Evolutionary conservation across 345 rosid species (phyloP).

Genomic region (Pistacia vera): DNA sequence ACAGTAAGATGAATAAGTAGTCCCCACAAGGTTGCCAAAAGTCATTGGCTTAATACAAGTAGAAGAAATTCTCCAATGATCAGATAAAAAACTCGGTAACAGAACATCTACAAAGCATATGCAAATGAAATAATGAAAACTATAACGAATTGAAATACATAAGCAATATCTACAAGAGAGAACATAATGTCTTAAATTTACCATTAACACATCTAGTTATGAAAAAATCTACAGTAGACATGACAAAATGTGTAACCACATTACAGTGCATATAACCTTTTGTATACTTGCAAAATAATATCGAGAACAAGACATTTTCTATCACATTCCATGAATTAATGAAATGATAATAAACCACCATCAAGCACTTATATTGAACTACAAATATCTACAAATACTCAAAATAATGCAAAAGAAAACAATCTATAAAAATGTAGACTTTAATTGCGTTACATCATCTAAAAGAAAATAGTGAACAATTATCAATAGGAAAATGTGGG

Average conservation of each 20-base stretch:
- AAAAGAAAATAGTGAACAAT: background rate
- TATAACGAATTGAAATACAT: background rate
- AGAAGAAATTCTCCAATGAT: background rate
- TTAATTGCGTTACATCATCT: background rate
- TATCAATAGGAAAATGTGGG: background rate
- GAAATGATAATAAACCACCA: background rate
- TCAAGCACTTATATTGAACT: background rate
- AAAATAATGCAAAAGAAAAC: too few species aligned
- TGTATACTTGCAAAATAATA: constrained; percentile 64
- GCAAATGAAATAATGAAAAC: constrained; percentile 1
- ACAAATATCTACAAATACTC: background rate
- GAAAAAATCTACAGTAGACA: constrained; percentile 87
- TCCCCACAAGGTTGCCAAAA: background rate
- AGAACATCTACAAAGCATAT: background rate
- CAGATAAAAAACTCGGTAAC: background rate
- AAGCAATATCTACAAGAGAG: background rate
- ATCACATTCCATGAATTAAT: background rate
- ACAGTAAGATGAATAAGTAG: too few species aligned
- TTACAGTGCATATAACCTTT: constrained; percentile 97
- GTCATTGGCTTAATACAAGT: background rate
- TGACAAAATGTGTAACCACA: constrained; percentile 90
- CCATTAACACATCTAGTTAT: constrained; percentile 92
- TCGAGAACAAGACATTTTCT: background rate
- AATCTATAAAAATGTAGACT: background rate
- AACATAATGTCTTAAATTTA: constrained; percentile 28